A percentile compares a stretch with the other conserved stretches of the same genome.
These are phyloP conservation scores for Sphaerosporella brunnea DNA, from an alignment of 495 filamentous ascomycete species.

Conservation along the genomic window DNA sequence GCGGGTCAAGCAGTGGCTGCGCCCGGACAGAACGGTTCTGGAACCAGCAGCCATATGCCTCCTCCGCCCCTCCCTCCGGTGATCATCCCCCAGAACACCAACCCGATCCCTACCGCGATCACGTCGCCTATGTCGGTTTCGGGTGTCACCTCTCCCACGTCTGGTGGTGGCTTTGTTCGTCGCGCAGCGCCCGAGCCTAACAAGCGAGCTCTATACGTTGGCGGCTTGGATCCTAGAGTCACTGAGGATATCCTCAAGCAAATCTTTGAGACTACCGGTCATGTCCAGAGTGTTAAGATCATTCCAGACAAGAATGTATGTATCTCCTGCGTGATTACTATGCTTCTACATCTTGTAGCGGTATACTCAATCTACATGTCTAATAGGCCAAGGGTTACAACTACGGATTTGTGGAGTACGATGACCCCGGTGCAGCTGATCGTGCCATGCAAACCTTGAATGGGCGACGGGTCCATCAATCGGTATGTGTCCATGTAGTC, in stretches of 20 bases:
- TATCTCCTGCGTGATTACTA: constrained; percentile 8
- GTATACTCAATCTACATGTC: not conserved
- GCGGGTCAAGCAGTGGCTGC: constrained; percentile 7
- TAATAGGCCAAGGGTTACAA: constrained; percentile 84
- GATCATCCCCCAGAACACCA: constrained; percentile 89
- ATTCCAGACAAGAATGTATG: constrained; percentile 56
- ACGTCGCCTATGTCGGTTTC: constrained; percentile 62
- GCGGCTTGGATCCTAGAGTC: constrained; percentile 82
- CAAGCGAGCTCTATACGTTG: constrained; percentile 93
- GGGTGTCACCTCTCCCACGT: constrained; percentile 65
- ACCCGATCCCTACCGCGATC: constrained; percentile 85
- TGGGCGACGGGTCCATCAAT: constrained; percentile 83
- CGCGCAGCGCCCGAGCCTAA: constrained; percentile 95
- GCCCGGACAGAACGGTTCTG: constrained; percentile 12
- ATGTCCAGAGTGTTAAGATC: constrained; percentile 97
- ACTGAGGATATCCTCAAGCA: constrained; percentile 93
- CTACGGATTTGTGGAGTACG: constrained; percentile 98
- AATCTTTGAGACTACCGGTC: constrained; percentile 96
- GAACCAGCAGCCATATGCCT: constrained; percentile 53
- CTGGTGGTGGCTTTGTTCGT: constrained; percentile 62
- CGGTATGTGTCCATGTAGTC: constrained; percentile 39
- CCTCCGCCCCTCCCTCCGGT: constrained; percentile 77
- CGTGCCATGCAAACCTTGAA: constrained; percentile 95
- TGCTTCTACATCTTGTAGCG: constrained; percentile 7
- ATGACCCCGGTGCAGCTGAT: constrained; percentile 90